Conservation (phyloP, 2,329 filamentous ascomycete genomes). For the Huntiella omanensis region DNA sequence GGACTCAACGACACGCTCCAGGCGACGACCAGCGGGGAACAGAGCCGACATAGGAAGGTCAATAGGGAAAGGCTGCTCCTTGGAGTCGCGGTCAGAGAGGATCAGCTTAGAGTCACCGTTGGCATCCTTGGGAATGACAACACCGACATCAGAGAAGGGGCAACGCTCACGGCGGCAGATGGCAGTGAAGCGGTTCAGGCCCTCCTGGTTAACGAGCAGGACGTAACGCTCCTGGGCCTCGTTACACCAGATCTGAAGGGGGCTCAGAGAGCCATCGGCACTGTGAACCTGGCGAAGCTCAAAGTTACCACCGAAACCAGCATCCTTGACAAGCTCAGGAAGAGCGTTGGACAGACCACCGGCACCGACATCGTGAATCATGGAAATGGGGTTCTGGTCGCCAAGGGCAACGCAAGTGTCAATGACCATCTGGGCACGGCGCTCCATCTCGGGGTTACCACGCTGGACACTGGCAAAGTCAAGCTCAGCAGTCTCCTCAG, state of each 20-base stretch:
- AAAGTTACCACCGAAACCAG: slow-evolving; percentile 75
- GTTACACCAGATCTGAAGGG: slow-evolving; percentile 94
- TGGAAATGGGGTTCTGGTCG: slow-evolving; percentile 70
- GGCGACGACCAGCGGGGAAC: slow-evolving; percentile 73
- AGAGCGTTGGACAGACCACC: slow-evolving; percentile 61
- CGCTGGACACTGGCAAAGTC: slow-evolving; percentile 96
- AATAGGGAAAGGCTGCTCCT: slow-evolving; percentile 57
- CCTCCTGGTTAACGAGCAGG: slow-evolving; percentile 63
- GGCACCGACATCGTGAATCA: slow-evolving; percentile 95
- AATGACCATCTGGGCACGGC: slow-evolving; percentile 94
- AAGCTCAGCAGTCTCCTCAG: slow-evolving; percentile 74
- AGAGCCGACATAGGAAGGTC: slow-evolving; percentile 76
- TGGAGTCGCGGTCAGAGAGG: slow-evolving; percentile 63
- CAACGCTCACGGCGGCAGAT: slow-evolving; percentile 67
- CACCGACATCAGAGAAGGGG: slow-evolving; percentile 79
- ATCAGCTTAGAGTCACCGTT: slow-evolving; percentile 53
- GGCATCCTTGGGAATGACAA: slow-evolving; percentile 43
- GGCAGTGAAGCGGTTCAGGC: slow-evolving; percentile 55
- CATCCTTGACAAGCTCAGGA: slow-evolving; percentile 72
- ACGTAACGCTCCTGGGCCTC: slow-evolving; percentile 96
- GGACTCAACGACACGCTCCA: slow-evolving; percentile 55
- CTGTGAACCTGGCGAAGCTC: slow-evolving; percentile 89
- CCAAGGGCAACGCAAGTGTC: slow-evolving; percentile 80
- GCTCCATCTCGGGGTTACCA: slow-evolving; percentile 91
- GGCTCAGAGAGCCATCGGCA: slow-evolving; percentile 80